Percentiles rank a stretch among this genome's conserved stretches.
Evolutionary conservation across 2,329 filamentous ascomycete species (phyloP).

Genomic region (Colletotrichum destructivum): DNA sequence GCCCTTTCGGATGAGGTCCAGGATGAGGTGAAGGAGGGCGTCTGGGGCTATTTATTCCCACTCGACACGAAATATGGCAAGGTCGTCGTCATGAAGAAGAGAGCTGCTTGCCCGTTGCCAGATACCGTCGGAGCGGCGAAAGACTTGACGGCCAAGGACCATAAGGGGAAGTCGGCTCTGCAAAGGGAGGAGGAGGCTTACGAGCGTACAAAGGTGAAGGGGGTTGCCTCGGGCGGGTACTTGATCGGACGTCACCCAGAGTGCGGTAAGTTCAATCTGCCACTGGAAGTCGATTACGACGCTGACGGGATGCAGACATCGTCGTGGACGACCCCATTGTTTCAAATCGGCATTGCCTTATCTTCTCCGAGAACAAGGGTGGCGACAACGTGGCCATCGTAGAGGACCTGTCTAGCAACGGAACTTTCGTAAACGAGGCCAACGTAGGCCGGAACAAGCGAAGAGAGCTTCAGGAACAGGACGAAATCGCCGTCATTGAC

Average conservation of each 20-base stretch:
- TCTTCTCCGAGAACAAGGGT: slow-evolving; percentile 75
- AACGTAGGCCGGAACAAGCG: slow-evolving; percentile 93
- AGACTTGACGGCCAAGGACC: slow-evolving; percentile 54
- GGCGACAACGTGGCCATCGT: slow-evolving; percentile 79
- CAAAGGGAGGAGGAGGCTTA: slow-evolving; percentile 72
- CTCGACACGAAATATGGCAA: slow-evolving; percentile 79
- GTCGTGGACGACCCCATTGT: slow-evolving; percentile 83
- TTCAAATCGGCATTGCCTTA: slow-evolving; percentile 86
- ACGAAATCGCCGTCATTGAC: slow-evolving; percentile 90
- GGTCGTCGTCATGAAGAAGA: slow-evolving; percentile 81
- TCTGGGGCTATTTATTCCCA: slow-evolving; percentile 96
- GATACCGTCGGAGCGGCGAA: slow-evolving; percentile 58
- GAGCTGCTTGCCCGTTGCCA: slow-evolving; percentile 78
- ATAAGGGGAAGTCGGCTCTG: slow-evolving; percentile 62
- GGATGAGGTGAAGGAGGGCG: slow-evolving; percentile 86
- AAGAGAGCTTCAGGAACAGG: slow-evolving; percentile 88
- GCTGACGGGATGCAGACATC: slow-evolving; percentile 68
- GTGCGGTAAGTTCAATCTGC: slow-evolving; percentile 77
- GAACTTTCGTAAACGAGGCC: slow-evolving; percentile 95
- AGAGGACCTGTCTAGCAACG: slow-evolving; percentile 95
- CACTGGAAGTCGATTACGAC: neutral
- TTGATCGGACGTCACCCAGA: slow-evolving; percentile 94
- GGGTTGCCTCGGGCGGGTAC: slow-evolving; percentile 83
- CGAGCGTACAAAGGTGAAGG: slow-evolving; percentile 73
- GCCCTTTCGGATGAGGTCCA: slow-evolving; percentile 85